A percentile compares a stretch with the other conserved stretches of the same genome.
phyloP scores from a whole-genome alignment of 345 rosid species.

The Fremontodendron californicum region DNA sequence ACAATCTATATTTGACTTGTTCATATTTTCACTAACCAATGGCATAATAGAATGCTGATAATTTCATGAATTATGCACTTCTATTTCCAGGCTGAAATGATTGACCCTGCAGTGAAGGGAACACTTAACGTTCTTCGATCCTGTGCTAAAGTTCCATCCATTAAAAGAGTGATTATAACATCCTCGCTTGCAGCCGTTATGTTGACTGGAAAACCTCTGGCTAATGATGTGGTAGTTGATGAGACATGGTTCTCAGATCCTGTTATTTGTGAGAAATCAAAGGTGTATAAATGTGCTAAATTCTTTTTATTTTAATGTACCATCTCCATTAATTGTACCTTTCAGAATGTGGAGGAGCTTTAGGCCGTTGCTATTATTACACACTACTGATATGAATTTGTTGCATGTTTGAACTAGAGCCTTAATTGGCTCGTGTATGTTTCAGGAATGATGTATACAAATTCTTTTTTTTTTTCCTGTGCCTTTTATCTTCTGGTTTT shows the following conservation, averaged over 20 bases:
- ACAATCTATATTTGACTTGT: not conserved
- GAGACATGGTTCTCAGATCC: conserved; percentile 9
- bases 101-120: conserved; percentile 1
- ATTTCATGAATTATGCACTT: not conserved
- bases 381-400: not conserved
- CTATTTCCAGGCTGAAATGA: not conserved
- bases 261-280: not conserved
- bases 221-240: not conserved
- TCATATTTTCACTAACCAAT: not conserved
- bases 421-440: not conserved
- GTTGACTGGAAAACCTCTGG: not conserved
- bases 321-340: not conserved
- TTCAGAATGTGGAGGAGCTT: not conserved
- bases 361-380: not conserved
- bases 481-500: not conserved
- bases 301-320: not conserved
- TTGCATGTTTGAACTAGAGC: not conserved
- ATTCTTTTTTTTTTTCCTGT: not conserved
- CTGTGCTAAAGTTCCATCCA: conserved; percentile 8
- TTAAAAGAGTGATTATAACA: conserved; percentile 3
- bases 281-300: not conserved
- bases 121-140: conserved; percentile 7
- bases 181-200: not conserved
- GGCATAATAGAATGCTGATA: not conserved
- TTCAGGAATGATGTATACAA: not conserved